Base-by-base conservation (phyloP, 345 rosid genomes). In the Angophora floribunda region DNA sequence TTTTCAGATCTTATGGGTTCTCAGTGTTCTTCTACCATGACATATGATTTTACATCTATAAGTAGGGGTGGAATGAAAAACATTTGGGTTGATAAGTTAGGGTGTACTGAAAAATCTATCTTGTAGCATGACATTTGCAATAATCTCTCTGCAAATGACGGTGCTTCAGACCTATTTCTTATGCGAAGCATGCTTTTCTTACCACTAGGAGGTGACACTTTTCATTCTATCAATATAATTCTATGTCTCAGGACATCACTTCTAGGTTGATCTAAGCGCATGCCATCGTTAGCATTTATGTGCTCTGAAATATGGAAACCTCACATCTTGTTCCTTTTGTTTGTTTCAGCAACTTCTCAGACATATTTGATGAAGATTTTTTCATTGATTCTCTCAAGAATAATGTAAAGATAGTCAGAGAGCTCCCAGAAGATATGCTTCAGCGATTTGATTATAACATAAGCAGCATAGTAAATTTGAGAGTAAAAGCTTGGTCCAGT, bases 401-500 rank as follows among this genome's bases (percentile, higher is more conserved):
- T 92, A 93, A 95, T 80, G 98, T 98, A 86, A 93, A 92, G 79
- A 95, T 98, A 49, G 95, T 95, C 90, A 94, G 92, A 88, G 94
- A 93, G 89, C 98, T 97, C 88, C 99, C 98, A 85, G 92, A 86
- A 85, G 99, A 96, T 86, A 82, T 98, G 85, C 98, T 98, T 91
- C 95, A 94, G 93, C 96, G 85, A 78, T 98, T 93, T 90, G 95
- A 97, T 90, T 87, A 97, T 92, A 97, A 98, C 89, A 95, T 98
- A 85, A 98, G 99, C 93, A 97, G 95, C 87, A 98, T 97, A 65
- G 94, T 98, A 36, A 98, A 97, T 92, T 91, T 97, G 93, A 95
- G 99, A 93, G 94, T 97, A 47, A 97, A 97, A 89, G 99, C 89
- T 86, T 97, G 98, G 99, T 96, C 98, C 45, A 97, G 97, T 89